A percentile compares a stretch with the other conserved stretches of the same genome.
Conservation (phyloP, 345 rosid species). For the Erodium maritimum region DNA sequence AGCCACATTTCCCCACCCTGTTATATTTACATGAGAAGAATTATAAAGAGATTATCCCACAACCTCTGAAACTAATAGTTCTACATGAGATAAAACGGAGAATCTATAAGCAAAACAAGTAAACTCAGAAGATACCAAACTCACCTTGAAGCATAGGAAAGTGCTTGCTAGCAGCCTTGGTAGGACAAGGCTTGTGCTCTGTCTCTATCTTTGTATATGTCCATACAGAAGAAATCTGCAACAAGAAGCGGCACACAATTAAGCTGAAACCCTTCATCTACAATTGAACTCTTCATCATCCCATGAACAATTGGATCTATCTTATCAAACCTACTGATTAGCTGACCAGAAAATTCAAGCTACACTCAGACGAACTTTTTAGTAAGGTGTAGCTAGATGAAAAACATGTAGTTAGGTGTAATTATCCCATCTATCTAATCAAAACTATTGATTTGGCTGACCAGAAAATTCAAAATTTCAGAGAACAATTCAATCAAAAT, state of each 20-base stretch:
- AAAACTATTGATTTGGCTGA: no score
- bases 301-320: not conserved
- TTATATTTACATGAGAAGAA: not conserved
- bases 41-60: not conserved
- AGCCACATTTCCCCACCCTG: no score
- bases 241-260: slow-evolving; percentile 9
- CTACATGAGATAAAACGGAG: not conserved
- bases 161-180: slow-evolving; percentile 28
- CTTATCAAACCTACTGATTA: no score
- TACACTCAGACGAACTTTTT: not conserved
- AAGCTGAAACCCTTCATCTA: not conserved
- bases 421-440: no score
- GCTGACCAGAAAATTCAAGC: no score
- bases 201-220: slow-evolving; percentile 56
- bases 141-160: slow-evolving; percentile 34
- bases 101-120: not conserved
- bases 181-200: slow-evolving; percentile 64
- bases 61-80: not conserved
- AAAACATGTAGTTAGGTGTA: no score
- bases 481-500: no score
- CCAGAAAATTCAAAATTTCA: no score
- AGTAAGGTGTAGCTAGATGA: not conserved
- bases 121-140: not conserved
- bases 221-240: slow-evolving; percentile 75
- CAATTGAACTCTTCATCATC: not conserved